Evolutionary conservation across 345 rosid species (phyloP).

Genomic region (Syzygium grande): DNA sequence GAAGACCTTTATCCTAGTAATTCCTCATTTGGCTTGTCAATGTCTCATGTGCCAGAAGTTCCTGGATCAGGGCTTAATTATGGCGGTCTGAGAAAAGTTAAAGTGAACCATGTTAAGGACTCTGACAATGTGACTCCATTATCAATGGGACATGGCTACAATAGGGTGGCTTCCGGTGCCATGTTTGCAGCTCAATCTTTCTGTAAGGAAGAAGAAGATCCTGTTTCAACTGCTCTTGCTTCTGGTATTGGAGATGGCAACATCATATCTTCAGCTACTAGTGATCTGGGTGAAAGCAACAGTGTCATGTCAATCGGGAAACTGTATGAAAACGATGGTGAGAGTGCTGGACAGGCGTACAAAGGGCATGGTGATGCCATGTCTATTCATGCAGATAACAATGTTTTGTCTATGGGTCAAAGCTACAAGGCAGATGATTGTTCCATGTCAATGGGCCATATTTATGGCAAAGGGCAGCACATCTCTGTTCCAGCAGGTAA

Average conservation of each 20-base stretch:
- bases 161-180: slow-evolving; percentile 24
- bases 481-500: slow-evolving; percentile 17
- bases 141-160: slow-evolving; percentile 30
- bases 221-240: slow-evolving; percentile 21
- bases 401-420: slow-evolving; percentile 39
- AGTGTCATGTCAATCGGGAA: slow-evolving; percentile 26
- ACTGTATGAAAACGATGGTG: slow-evolving; percentile 31
- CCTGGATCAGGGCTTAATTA: slow-evolving; percentile 40
- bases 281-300: slow-evolving; percentile 40
- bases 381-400: slow-evolving; percentile 22
- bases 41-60: slow-evolving; percentile 47
- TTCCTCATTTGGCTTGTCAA: slow-evolving; percentile 53
- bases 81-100: slow-evolving; percentile 63
- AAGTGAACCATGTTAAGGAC: slow-evolving; percentile 66
- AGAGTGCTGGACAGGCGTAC: slow-evolving; percentile 30
- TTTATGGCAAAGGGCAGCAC: slow-evolving; percentile 26
- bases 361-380: slow-evolving; percentile 28
- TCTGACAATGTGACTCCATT: slow-evolving; percentile 24
- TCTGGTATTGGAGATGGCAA: slow-evolving; percentile 43
- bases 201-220: slow-evolving; percentile 23
- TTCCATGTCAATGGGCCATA: slow-evolving; percentile 33
- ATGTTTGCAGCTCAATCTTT: slow-evolving; percentile 32
- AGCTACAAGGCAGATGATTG: slow-evolving; percentile 26
- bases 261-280: slow-evolving; percentile 51
- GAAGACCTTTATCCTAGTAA: slow-evolving; percentile 31